These are phyloP conservation scores for Pyrrhoderma noxium DNA, from an alignment of 1,284 basidiomycete genomes.

Conservation along the genomic window DNA sequence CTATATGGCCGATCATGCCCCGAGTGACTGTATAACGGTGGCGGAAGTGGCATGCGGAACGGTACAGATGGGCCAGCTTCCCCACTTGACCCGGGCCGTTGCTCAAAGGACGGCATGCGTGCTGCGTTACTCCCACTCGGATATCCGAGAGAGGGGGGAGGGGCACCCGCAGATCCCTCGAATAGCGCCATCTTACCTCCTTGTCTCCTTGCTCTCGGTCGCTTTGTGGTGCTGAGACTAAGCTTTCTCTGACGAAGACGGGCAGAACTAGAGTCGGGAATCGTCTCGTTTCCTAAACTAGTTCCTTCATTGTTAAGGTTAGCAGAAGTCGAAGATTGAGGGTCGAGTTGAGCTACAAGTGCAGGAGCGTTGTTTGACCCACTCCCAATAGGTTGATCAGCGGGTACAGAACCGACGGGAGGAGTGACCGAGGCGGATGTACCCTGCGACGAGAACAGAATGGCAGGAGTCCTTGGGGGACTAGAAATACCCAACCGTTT, in stretches of 20 bases:
- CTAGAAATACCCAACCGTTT: constrained; percentile 43
- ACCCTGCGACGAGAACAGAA: neutral
- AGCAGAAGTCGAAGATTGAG: neutral
- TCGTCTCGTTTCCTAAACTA: neutral
- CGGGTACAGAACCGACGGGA: neutral
- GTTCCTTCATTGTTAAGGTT: neutral
- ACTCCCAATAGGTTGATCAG: constrained; percentile 11
- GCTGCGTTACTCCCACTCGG: constrained; percentile 25
- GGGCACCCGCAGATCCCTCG: constrained; percentile 55
- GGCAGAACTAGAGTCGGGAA: constrained; percentile 28
- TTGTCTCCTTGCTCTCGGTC: constrained; percentile 40
- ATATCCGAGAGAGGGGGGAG: constrained; percentile 38
- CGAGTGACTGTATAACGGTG: constrained; percentile 35
- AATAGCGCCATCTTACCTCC: constrained; percentile 90
- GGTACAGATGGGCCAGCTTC: constrained; percentile 9
- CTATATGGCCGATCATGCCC: constrained; percentile 90
- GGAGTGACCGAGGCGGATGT: constrained; percentile 1
- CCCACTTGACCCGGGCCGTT: constrained; percentile 17
- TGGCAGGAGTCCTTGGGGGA: constrained; percentile 26
- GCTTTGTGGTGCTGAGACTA: constrained; percentile 68
- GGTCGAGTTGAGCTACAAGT: constrained; percentile 13
- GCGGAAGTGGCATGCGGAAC: constrained; percentile 20
- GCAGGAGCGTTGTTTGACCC: constrained; percentile 19
- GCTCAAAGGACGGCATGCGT: constrained; percentile 21
- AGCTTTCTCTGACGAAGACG: constrained; percentile 71